Conservation (phyloP, 768 basidiomycete genomes). For the Mycena floridula region DNA sequence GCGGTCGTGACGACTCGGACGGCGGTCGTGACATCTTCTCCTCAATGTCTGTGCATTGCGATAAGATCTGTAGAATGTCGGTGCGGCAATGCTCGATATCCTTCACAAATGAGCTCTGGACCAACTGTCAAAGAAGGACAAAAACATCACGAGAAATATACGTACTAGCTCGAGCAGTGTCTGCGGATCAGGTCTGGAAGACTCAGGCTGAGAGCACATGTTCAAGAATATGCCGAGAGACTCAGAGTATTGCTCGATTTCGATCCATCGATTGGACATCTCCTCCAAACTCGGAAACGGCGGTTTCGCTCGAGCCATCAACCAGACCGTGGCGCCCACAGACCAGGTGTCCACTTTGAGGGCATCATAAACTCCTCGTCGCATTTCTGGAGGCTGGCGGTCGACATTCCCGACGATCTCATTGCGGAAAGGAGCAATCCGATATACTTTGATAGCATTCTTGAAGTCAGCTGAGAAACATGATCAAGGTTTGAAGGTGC, state of each 20-base stretch:
- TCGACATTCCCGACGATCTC: constrained; percentile 66
- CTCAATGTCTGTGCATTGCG: constrained; percentile 65
- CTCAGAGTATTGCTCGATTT: constrained; percentile 57
- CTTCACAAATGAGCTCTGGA: constrained; percentile 56
- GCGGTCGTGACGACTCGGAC: no score
- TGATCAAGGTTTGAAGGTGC: no score
- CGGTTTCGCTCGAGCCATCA: constrained; percentile 68
- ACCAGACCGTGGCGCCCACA: constrained; percentile 79
- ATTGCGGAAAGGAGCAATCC: no score
- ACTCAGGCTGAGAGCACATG: constrained; percentile 56
- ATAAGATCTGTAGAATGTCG: constrained; percentile 61
- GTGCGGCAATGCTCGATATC: constrained; percentile 63
- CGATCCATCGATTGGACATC: constrained; percentile 52
- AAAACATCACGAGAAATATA: neutral
- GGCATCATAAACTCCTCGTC: constrained; percentile 66
- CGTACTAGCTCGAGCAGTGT: constrained; percentile 57
- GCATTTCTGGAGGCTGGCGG: constrained; percentile 81
- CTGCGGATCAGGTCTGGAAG: constrained; percentile 44
- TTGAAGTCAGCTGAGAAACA: constrained; percentile 84
- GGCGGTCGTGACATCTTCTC: constrained; percentile 20
- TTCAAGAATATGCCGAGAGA: constrained; percentile 69
- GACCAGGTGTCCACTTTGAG: constrained; percentile 79
- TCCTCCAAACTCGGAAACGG: constrained; percentile 61
- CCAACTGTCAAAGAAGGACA: constrained; percentile 2
- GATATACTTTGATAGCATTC: constrained; percentile 63